Conservation (phyloP, 192 early-diverging fungal genomes). For the Coemansia guatemalensis region DNA sequence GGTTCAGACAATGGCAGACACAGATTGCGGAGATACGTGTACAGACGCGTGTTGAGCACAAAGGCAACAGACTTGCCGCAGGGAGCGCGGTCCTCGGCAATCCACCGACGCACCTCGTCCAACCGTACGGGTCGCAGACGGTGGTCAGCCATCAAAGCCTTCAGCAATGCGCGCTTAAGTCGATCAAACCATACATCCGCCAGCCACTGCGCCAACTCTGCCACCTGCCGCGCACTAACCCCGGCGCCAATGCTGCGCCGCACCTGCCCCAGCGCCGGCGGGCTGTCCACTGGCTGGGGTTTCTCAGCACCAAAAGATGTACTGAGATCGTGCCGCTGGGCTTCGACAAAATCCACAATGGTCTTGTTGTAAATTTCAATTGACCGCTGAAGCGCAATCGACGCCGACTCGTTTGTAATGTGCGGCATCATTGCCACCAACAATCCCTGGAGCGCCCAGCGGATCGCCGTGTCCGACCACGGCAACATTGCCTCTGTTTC, state of each 20-base stretch:
- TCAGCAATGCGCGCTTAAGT: slow-evolving; percentile 13
- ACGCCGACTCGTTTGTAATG: slow-evolving; percentile 27
- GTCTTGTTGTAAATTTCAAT: slow-evolving; percentile 44
- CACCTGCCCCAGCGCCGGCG: background rate
- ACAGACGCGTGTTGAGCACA: slow-evolving; percentile 29
- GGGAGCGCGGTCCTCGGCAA: slow-evolving; percentile 36
- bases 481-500: slow-evolving; percentile 10
- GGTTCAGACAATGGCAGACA: slow-evolving; percentile 31
- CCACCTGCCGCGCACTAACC: slow-evolving; percentile 2
- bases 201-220: slow-evolving; percentile 25
- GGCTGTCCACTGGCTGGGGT: background rate
- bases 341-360: slow-evolving; percentile 13
- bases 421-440: slow-evolving; percentile 28
- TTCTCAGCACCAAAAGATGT: slow-evolving; percentile 1
- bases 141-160: slow-evolving; percentile 31
- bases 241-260: background rate
- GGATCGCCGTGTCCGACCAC: slow-evolving; percentile 29
- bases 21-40: slow-evolving; percentile 34
- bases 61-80: slow-evolving; percentile 31
- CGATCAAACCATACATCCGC: slow-evolving; percentile 34
- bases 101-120: slow-evolving; percentile 38
- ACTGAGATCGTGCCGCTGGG: slow-evolving; percentile 3
- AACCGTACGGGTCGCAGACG: slow-evolving; percentile 30
- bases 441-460: slow-evolving; percentile 29
- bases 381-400: slow-evolving; percentile 39